A percentile compares a stretch with the other conserved stretches of the same genome.
These are phyloP conservation scores for Aspergillus sp. DNA, from an alignment of 2,329 filamentous ascomycete genomes.

Conservation along the genomic window DNA sequence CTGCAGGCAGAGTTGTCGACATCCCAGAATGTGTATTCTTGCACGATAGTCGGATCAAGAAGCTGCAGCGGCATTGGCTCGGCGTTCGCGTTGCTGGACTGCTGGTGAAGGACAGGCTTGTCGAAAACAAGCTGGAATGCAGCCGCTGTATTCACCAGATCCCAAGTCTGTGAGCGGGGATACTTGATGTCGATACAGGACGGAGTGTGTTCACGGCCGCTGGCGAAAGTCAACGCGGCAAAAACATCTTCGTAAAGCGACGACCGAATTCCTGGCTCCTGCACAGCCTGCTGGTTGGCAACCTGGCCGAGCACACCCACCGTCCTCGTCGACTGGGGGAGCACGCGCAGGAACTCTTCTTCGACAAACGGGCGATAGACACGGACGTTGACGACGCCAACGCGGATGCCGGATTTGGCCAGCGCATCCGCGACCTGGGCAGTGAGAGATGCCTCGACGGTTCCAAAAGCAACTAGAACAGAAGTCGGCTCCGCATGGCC, in stretches of 20 bases:
- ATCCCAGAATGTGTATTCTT: slow-evolving; percentile 94
- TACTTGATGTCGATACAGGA: slow-evolving; percentile 82
- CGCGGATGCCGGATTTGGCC: slow-evolving; percentile 60
- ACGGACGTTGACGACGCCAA: slow-evolving; percentile 84
- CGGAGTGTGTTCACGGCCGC: slow-evolving; percentile 53
- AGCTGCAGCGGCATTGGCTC: slow-evolving; percentile 41
- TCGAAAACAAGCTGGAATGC: slow-evolving; percentile 38
- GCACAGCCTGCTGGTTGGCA: slow-evolving; percentile 58
- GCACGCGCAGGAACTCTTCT: slow-evolving; percentile 75
- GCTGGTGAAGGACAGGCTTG: slow-evolving; percentile 28
- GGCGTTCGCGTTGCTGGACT: slow-evolving; percentile 19
- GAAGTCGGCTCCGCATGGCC: slow-evolving; percentile 71
- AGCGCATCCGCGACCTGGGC: slow-evolving; percentile 69
- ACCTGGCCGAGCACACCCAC: slow-evolving; percentile 89
- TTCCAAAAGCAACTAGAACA: slow-evolving; percentile 87
- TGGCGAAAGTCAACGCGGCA: slow-evolving; percentile 70
- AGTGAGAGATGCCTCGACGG: slow-evolving; percentile 76
- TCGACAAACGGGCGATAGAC: slow-evolving; percentile 93
- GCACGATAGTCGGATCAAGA: slow-evolving; percentile 46
- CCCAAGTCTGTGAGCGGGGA: slow-evolving; percentile 59
- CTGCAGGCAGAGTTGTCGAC: slow-evolving; percentile 62
- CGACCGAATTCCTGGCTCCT: slow-evolving; percentile 71
- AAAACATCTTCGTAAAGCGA: slow-evolving; percentile 85
- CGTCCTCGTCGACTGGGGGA: slow-evolving; percentile 65
- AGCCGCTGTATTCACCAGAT: slow-evolving; percentile 37